Percentiles rank a stretch among this genome's conserved stretches.
Evolutionary conservation across 148 eudicot species (phyloP).

Genomic region (Persicaria tinctoria): DNA sequence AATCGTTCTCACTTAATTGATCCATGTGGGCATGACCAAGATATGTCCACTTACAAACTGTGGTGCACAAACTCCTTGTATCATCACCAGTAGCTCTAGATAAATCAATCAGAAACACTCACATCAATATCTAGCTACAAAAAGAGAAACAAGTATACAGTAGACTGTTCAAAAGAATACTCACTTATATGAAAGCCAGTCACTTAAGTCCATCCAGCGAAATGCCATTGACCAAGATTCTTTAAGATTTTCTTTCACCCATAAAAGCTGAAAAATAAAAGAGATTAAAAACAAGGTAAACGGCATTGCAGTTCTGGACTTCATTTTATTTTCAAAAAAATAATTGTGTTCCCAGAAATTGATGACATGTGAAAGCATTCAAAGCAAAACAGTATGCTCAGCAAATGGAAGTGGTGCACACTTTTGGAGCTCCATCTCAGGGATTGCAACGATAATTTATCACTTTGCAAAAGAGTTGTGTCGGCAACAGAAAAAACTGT

Average conservation of each 20-base stretch:
- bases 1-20: slow-evolving; percentile 47
- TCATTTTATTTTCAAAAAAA: not conserved
- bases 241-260: slow-evolving; percentile 96
- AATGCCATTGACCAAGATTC: slow-evolving; percentile 95
- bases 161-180: not conserved
- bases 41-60: slow-evolving; percentile 99
- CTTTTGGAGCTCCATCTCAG: not conserved
- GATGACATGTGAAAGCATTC: not conserved
- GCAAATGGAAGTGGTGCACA: not conserved
- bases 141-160: not conserved
- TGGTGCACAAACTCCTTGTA: slow-evolving; percentile 92
- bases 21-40: slow-evolving; percentile 99
- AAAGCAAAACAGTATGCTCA: not conserved
- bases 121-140: not conserved
- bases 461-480: not conserved
- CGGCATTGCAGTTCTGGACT: not conserved
- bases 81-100: slow-evolving; percentile 98
- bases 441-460: not conserved
- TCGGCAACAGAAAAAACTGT: not conserved
- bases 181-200: slow-evolving; percentile 83
- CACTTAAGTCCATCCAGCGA: slow-evolving; percentile 99
- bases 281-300: not conserved
- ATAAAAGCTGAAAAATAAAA: slow-evolving; percentile 59
- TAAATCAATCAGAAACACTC: slow-evolving; percentile 13
- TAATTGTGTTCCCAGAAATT: not conserved